These are phyloP conservation scores for Talaromyces verruculosus DNA, from an alignment of 2,329 filamentous ascomycete genomes.

Conservation along the genomic window DNA sequence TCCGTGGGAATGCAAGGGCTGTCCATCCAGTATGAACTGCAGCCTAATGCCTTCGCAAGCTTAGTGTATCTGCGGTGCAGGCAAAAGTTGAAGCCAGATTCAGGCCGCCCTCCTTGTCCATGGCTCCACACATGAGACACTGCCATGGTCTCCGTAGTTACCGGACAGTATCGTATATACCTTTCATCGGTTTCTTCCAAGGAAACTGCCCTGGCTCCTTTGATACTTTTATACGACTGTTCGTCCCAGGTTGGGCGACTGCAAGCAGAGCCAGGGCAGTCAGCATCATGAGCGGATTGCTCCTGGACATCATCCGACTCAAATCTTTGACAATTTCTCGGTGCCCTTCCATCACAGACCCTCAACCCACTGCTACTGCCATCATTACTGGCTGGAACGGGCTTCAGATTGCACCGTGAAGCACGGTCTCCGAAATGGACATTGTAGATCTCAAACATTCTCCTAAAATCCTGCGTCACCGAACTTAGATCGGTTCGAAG, in stretches of 20 bases:
- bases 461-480: constrained; percentile 24
- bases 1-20: constrained; percentile 31
- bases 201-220: constrained; percentile 22
- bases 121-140: constrained; percentile 31
- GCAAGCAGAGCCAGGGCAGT: constrained; percentile 21
- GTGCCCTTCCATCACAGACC: constrained; percentile 23
- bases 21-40: constrained; percentile 35
- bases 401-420: constrained; percentile 22
- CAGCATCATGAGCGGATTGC: constrained; percentile 24
- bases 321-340: constrained; percentile 25
- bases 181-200: constrained; percentile 9
- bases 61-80: constrained; percentile 27
- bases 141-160: constrained; percentile 23
- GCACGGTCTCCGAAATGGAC: constrained; percentile 20
- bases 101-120: constrained; percentile 29
- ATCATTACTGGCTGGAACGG: background rate
- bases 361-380: background rate
- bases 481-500: constrained; percentile 22
- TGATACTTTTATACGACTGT: constrained; percentile 22
- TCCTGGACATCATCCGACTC: constrained; percentile 21
- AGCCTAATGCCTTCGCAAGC: constrained; percentile 20
- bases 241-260: constrained; percentile 23
- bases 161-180: constrained; percentile 19
- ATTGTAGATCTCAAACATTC: constrained; percentile 19
- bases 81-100: constrained; percentile 28